Evolutionary conservation across 495 filamentous ascomycete genomes (phyloP).

Genomic region (Daldinia loculata): DNA sequence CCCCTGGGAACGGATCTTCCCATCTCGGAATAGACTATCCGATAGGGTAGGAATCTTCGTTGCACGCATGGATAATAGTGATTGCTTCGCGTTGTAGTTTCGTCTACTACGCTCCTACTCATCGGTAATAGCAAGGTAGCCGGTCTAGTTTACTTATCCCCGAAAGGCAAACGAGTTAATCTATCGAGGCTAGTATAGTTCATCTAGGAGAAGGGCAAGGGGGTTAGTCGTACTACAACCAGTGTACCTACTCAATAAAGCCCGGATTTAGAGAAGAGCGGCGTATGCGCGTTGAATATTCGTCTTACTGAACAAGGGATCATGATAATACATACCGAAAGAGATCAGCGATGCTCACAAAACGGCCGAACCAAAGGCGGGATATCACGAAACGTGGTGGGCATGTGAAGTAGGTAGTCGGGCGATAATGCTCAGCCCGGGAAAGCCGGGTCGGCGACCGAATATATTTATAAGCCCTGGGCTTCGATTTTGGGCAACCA

Average conservation of each 20-base stretch:
- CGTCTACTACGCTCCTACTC: neutral
- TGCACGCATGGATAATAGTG: neutral
- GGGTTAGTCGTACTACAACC: neutral
- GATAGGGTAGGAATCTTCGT: neutral
- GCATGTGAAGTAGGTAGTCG: constrained; percentile 17
- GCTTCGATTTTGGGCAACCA: constrained; percentile 8
- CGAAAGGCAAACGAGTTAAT: neutral
- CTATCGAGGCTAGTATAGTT: constrained; percentile 1
- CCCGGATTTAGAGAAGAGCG: neutral
- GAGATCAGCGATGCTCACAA: constrained; percentile 21
- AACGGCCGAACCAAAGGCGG: neutral
- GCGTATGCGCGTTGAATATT: constrained; percentile 4
- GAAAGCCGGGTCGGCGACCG: constrained; percentile 35
- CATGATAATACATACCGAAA: constrained; percentile 6
- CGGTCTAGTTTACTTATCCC: neutral
- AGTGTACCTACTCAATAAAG: constrained; percentile 8
- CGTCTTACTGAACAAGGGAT: constrained; percentile 3
- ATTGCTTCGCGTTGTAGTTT: neutral
- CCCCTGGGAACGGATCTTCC: neutral
- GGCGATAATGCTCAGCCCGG: constrained; percentile 21
- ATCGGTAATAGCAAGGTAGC: neutral
- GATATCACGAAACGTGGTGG: constrained; percentile 10
- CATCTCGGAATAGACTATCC: neutral
- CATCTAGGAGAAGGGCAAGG: neutral
- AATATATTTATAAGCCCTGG: constrained; percentile 26